These are phyloP conservation scores for Mucor velutinosus DNA, from an alignment of 371 early-diverging fungal species.

Conservation along the genomic window DNA sequence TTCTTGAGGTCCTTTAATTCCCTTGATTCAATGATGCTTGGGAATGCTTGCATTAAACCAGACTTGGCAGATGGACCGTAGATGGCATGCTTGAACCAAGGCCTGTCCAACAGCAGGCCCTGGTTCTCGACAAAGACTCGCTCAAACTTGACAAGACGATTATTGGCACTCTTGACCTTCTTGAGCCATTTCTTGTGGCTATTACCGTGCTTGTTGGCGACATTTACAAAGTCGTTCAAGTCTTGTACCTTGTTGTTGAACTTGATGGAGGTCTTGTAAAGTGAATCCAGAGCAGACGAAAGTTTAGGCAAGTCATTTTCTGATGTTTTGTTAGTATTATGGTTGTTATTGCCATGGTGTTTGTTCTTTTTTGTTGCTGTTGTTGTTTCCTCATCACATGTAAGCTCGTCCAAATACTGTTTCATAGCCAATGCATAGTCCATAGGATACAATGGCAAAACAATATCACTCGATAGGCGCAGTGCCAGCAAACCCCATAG, in stretches of 20 bases:
- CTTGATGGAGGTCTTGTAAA: conserved; percentile 4
- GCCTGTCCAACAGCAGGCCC: conserved; percentile 46
- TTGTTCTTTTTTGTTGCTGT: neutral
- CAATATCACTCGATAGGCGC: conserved; percentile 33
- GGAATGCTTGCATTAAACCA: conserved; percentile 49
- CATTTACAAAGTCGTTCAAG: neutral
- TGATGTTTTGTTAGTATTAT: conserved; percentile 12
- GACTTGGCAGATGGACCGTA: conserved; percentile 56
- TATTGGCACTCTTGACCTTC: conserved; percentile 40
- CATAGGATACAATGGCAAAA: conserved; percentile 40
- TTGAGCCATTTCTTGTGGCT: conserved; percentile 20
- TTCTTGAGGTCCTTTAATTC: neutral
- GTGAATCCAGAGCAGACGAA: neutral
- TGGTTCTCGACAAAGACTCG: conserved; percentile 53
- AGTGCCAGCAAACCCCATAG: conserved; percentile 39
- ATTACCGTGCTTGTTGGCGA: conserved; percentile 1
- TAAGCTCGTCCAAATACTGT: conserved; percentile 5
- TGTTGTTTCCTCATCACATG: neutral
- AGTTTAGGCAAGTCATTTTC: conserved; percentile 9
- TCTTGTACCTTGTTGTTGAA: conserved; percentile 19
- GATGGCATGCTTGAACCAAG: conserved; percentile 66
- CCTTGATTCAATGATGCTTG: conserved; percentile 44
- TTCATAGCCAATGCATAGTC: conserved; percentile 36
- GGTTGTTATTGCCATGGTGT: neutral
- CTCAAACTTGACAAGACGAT: conserved; percentile 51